Percentiles rank a stretch among this genome's conserved stretches.
Evolutionary conservation across 2,329 filamentous ascomycete genomes (phyloP).

Genomic region (Pseudogymnoascus sp.): DNA sequence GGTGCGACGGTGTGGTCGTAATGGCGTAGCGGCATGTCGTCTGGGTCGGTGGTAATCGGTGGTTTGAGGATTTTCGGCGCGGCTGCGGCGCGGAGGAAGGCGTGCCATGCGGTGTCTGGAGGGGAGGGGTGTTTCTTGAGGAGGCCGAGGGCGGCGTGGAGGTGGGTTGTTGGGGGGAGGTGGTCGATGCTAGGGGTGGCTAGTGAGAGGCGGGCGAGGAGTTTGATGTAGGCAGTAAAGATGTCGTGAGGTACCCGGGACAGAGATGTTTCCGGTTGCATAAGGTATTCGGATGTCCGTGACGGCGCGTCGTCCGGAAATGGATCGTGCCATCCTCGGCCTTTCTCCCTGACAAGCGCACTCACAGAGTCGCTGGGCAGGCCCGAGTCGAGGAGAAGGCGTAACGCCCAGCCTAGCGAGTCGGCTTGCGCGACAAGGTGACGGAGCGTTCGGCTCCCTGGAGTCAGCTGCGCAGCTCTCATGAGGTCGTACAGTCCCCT

Average conservation of each 20-base stretch:
- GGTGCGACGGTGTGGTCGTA: neutral
- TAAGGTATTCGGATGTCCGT: too few species aligned
- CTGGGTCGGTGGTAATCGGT: neutral
- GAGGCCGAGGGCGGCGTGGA: neutral
- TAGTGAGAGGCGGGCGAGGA: conserved; percentile 38
- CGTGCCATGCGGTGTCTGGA: neutral
- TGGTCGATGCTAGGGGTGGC: neutral
- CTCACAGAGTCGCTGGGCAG: neutral
- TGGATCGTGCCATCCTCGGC: neutral
- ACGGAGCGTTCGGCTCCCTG: neutral
- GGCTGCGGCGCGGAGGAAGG: neutral
- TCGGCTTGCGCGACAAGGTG: neutral
- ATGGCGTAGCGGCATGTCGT: neutral
- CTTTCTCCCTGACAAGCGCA: neutral
- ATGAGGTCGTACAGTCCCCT: conserved; percentile 53
- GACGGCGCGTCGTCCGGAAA: conserved; percentile 24
- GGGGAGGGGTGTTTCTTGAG: neutral
- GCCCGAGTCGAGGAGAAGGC: neutral
- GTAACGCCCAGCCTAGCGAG: neutral
- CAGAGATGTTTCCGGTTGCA: conserved; percentile 36
- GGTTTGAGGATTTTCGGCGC: conserved; percentile 15
- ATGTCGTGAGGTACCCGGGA: conserved; percentile 24
- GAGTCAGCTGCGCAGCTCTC: conserved; percentile 20
- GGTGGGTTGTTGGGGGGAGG: neutral
- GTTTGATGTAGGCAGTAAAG: conserved; percentile 43